A percentile compares a stretch with the other conserved stretches of the same genome.
Conservation (phyloP, 345 rosid species). For the Stellera chamaejasme region DNA sequence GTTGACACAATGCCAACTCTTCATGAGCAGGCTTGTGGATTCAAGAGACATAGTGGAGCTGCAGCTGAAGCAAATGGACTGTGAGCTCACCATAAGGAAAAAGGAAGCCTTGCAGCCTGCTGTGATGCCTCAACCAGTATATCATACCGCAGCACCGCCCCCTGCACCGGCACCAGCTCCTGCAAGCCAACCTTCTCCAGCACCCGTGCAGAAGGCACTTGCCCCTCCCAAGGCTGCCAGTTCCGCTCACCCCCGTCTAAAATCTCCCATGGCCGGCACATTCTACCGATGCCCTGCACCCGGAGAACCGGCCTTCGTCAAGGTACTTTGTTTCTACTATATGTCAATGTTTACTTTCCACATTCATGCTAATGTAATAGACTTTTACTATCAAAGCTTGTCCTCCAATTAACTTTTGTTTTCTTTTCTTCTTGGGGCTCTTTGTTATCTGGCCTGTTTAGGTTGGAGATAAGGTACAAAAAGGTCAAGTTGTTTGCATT, state of each 20-base stretch:
- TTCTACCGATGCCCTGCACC: constrained; percentile 81
- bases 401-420: no score
- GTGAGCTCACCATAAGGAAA: constrained; percentile 77
- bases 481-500: constrained; percentile 92
- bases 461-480: constrained; percentile 97
- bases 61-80: constrained; percentile 74
- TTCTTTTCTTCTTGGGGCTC: no score
- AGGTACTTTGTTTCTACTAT: constrained; percentile 34
- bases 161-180: constrained; percentile 31
- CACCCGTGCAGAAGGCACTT: constrained; percentile 28
- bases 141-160: constrained; percentile 28
- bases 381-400: background rate
- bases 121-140: constrained; percentile 30
- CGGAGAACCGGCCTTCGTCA: constrained; percentile 85
- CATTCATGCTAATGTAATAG: background rate
- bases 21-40: constrained; percentile 75
- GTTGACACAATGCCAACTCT: background rate
- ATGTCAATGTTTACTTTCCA: background rate
- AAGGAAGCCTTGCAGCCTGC: constrained; percentile 72
- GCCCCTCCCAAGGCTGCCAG: constrained; percentile 33
- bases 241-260: constrained; percentile 56
- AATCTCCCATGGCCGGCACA: constrained; percentile 97
- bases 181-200: constrained; percentile 22
- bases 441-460: constrained; percentile 8
- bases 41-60: constrained; percentile 81